Base-by-base conservation (phyloP, 2,329 filamentous ascomycete species). In the Aspergillus sp. region DNA sequence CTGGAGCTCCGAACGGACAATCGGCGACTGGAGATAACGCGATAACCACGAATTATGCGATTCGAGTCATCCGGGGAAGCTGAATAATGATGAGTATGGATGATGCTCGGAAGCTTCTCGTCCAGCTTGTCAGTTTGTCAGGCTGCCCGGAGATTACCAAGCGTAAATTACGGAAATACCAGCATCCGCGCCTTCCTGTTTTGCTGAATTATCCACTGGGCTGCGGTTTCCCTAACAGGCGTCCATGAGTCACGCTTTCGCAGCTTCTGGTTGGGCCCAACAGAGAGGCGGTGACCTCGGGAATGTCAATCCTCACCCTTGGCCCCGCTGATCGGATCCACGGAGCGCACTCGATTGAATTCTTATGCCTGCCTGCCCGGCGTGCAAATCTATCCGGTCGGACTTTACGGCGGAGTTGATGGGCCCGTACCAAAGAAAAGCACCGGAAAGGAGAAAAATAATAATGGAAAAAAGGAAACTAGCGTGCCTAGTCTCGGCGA, bases 151-250 rank as follows among this genome's bases (percentile, higher is more conserved):
- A 53, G 51, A 46, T 46, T 46, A 46, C 41, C 51, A 53, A 46
- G 24, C 23, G 35, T 37, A 37, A 86, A 88, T 60, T 41, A 57
- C 60, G 63, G 60, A 63, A 61, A 57, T 58, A 62, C 62, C 58
- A 60, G 63, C 62, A 64, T 62, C 60, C 62, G 63, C 21, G 47
- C 56, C 46, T 57, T 48, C 50, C 46, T 35, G 15, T 49, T 44
- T 17, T 21, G 53, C 35, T 43, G 31, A n/a, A 31, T 49, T 51
- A 24, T 23, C 12, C 43, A 24, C 50, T 53, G 33, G 40, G 17
- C 31, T 51, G 52, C 51, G 44, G 50, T 60, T 52, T 49, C 56
- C 55, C n/a, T 24, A 39, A 41, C 8, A 12, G 48, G 53, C 17
- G 31, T 19, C 35, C 45, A 55, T 65, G 63, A 65, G 52, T 65